Conservation (phyloP, 345 rosid genomes). For the Eucalyptus sideroxylon region DNA sequence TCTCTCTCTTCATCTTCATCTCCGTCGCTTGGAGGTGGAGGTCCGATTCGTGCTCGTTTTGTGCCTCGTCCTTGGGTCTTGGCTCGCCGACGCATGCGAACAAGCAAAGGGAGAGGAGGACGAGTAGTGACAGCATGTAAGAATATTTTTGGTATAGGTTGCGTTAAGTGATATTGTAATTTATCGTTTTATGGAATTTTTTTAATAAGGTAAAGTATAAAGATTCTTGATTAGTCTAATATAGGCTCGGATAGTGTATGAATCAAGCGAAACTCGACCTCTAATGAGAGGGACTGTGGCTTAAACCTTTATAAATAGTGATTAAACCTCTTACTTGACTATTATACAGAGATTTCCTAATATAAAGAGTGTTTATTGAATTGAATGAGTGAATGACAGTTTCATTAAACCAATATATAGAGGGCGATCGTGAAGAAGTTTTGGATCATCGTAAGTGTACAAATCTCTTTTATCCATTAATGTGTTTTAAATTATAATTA, state of each 20-base stretch:
- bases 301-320: too few relatives aligned
- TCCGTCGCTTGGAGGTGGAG: neutral
- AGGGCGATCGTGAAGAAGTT: too few relatives aligned
- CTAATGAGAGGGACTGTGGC: fast-evolving
- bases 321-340: fast-evolving
- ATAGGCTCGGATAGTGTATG: fast-evolving
- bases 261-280: fast-evolving
- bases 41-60: neutral
- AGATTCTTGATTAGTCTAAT: too few relatives aligned
- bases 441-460: too few relatives aligned
- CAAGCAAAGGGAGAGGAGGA: neutral
- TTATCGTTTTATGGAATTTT: fast-evolving
- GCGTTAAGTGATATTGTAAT: too few relatives aligned
- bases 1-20: neutral
- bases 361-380: too few relatives aligned
- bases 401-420: too few relatives aligned
- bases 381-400: too few relatives aligned
- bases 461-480: too few relatives aligned
- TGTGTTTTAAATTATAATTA: too few relatives aligned
- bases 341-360: fast-evolving
- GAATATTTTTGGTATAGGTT: fast-evolving
- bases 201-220: too few relatives aligned
- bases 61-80: neutral
- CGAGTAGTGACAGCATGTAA: neutral
- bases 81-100: neutral